These are phyloP conservation scores for Pythium phragmiticola DNA, from an alignment of 352 stramenopile species.

Conservation along the genomic window DNA sequence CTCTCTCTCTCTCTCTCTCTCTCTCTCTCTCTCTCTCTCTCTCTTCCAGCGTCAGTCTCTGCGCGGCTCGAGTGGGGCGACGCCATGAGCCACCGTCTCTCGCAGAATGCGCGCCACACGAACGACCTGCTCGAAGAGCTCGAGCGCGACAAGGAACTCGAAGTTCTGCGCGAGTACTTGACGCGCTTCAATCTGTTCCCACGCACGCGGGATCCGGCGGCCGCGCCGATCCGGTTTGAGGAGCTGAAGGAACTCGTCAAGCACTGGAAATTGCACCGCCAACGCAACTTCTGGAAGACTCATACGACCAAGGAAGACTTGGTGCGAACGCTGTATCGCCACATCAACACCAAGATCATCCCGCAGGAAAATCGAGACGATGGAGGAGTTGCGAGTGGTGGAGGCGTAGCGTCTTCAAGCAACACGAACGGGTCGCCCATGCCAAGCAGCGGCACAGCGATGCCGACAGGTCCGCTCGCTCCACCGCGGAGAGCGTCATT, in stretches of 20 bases:
- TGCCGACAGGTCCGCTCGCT: slow-evolving; percentile 31
- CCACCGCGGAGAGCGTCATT: slow-evolving; percentile 35
- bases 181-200: slow-evolving; percentile 81
- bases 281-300: slow-evolving; percentile 90
- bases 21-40: not conserved
- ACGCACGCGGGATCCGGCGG: slow-evolving; percentile 61
- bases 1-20: too few species aligned
- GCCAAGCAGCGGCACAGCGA: not conserved
- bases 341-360: slow-evolving; percentile 88
- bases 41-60: not conserved
- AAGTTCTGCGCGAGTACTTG: slow-evolving; percentile 83
- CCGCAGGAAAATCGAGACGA: slow-evolving; percentile 57
- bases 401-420: slow-evolving; percentile 7
- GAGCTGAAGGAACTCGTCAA: slow-evolving; percentile 90
- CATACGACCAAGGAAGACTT: slow-evolving; percentile 89
- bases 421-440: not conserved
- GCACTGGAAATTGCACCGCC: slow-evolving; percentile 88
- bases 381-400: slow-evolving; percentile 11
- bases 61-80: not conserved
- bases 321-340: slow-evolving; percentile 76
- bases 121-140: slow-evolving; percentile 83
- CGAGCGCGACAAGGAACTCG: slow-evolving; percentile 84
- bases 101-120: slow-evolving; percentile 77
- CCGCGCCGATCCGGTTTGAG: slow-evolving; percentile 85
- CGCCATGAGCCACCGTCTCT: slow-evolving; percentile 79